A percentile compares a stretch with the other conserved stretches of the same genome.
Conservation (phyloP, 805 yeast genomes). For the Peterozyma xylosa region DNA sequence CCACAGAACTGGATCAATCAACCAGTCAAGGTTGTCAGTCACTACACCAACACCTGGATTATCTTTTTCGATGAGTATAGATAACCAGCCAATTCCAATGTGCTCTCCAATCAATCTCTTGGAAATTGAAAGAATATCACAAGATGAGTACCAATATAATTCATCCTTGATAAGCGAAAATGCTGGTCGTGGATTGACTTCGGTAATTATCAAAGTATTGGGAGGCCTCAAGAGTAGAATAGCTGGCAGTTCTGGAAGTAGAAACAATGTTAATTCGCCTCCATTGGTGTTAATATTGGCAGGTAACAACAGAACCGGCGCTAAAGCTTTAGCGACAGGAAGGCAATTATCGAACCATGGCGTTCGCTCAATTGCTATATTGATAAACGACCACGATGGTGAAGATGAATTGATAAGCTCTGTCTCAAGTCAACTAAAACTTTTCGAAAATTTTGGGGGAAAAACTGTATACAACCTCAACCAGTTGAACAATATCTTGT, state of each 20-base stretch:
- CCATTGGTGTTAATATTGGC: conserved; percentile 67
- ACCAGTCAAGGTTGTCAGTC: conserved; percentile 3
- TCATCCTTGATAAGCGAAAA: conserved; percentile 47
- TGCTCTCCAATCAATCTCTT: conserved; percentile 75
- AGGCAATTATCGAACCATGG: conserved; percentile 73
- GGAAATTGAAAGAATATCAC: conserved; percentile 60
- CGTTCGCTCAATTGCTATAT: conserved; percentile 53
- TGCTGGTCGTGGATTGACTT: conserved; percentile 60
- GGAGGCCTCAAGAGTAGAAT: conserved; percentile 63
- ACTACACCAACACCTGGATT: conserved; percentile 6
- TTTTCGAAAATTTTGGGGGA: conserved; percentile 64
- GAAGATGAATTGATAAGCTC: conserved; percentile 25
- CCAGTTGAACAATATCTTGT: conserved; percentile 28
- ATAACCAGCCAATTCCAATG: conserved; percentile 36
- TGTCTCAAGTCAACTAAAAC: conserved; percentile 41
- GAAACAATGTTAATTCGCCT: conserved; percentile 61
- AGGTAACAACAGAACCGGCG: conserved; percentile 73
- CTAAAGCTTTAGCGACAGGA: conserved; percentile 70
- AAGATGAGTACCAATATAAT: conserved; percentile 45
- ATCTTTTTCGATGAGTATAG: conserved; percentile 1
- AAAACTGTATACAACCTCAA: conserved; percentile 36
- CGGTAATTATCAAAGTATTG: conserved; percentile 48
- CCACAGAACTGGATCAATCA: conserved; percentile 1
- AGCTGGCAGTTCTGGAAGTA: conserved; percentile 25
- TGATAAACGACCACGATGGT: conserved; percentile 26